Evolutionary conservation across 768 basidiomycete species (phyloP), one percentile per base, ranked within the genome.

Genomic region (Filobasidium wieringae): DNA sequence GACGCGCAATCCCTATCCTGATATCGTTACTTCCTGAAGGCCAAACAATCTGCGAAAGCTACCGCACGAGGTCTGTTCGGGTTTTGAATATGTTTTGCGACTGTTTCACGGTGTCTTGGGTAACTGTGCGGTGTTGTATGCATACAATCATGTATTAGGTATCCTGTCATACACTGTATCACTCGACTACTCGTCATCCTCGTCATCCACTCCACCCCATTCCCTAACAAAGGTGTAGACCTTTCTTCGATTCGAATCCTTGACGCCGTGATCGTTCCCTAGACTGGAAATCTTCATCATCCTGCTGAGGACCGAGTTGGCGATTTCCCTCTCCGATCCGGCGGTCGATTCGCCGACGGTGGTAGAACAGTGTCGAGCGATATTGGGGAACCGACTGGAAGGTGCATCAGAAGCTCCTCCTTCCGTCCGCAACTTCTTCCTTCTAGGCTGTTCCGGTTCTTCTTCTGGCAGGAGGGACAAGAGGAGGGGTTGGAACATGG

Each of bases 211-310:
- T n/a, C 68, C 72, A n/a, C 68, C 72, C 37, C 65, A 61, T 45
- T 74, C 80, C 72, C 84, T 85, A 82, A 87, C 93, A 27, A 90
- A 72, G 5, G 79, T 79, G 69, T 91, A 93, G 75, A 96, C 79
- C 76, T 81, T 88, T 72, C 87, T 77, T 64, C 91, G 79, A 72
- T 85, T 90, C 6, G 82, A 76, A 64, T 88, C 87, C 66, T 81
- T 80, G 37, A 86, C 84, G n/a, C 84, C 81, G 59, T 81, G 77
- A 34, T 80, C 63, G 26, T 66, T 60, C 14, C 68, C 34, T 31
- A 34, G 77, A 65, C 87, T 84, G 32, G 90, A 89, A 31, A 82
- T 74, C 17, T 84, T 80, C 66, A 93, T 92, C 41, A 93, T 63
- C 39, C 73, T 76, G 63, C 78, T 76, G 58, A 89, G 73, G 8